Conservation (phyloP, 495 filamentous ascomycete species). For the Apodospora peruviana region DNA sequence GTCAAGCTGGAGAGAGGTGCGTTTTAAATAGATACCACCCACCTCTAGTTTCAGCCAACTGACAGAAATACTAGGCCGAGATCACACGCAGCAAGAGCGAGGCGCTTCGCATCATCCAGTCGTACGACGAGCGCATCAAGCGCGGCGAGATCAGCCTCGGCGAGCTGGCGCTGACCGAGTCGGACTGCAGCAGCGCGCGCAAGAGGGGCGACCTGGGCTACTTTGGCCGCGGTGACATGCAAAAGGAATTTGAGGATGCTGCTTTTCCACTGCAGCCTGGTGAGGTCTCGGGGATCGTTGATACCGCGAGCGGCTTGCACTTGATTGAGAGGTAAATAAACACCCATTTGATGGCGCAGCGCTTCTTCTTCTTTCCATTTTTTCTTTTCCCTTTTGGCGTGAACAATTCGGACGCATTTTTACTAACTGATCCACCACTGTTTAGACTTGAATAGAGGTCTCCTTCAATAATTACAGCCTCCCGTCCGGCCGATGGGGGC, state of each 20-base stretch:
- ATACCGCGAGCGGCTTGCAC: slow-evolving; percentile 92
- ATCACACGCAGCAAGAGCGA: slow-evolving; percentile 88
- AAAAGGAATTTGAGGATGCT: slow-evolving; percentile 96
- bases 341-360: neutral
- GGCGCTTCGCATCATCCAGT: slow-evolving; percentile 68
- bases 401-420: neutral
- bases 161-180: slow-evolving; percentile 80
- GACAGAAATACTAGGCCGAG: slow-evolving; percentile 40
- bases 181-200: slow-evolving; percentile 88
- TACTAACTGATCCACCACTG: too few relatives aligned
- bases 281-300: slow-evolving; percentile 77
- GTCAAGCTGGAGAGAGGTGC: slow-evolving; percentile 79
- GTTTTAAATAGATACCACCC: neutral
- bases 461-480: too few relatives aligned
- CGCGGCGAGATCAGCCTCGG: slow-evolving; percentile 61
- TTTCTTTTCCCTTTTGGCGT: neutral
- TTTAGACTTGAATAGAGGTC: too few relatives aligned
- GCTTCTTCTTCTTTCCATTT: neutral
- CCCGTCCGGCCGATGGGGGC: too few relatives aligned
- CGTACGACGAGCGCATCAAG: slow-evolving; percentile 67
- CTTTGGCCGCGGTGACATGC: slow-evolving; percentile 92
- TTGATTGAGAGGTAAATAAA: slow-evolving; percentile 80
- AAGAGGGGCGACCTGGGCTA: slow-evolving; percentile 94
- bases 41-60: neutral
- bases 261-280: slow-evolving; percentile 81